Evolutionary conservation across 2,329 filamentous ascomycete species (phyloP), one percentile per base, ranked within the genome.

Genomic region (Pleomassaria siparia): DNA sequence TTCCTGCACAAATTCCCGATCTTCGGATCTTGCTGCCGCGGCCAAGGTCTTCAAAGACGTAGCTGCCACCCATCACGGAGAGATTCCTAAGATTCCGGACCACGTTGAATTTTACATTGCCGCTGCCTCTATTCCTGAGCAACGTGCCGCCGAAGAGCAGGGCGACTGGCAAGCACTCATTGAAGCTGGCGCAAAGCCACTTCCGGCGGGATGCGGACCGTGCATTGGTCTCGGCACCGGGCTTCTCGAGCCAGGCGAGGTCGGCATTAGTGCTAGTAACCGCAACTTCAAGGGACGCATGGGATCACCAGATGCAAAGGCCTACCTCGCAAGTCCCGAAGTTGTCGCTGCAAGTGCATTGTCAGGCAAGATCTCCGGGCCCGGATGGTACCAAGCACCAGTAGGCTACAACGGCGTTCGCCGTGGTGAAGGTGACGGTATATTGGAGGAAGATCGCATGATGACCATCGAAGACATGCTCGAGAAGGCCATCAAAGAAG

Each of bases 271-370:
- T 51, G 89, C 90, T 0, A 85, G 80, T 43, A 96, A 96, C 75
- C 80, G 91, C 10, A 96, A 96, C 70, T 96, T 91, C 77, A 91
- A 91, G 71, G 91, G 91, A 0, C 83, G 91, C 2, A 95, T 96
- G 88, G 91, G 91, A 2, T 86, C 81, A 12, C 84, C 81, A 2
- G 83, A 88, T 4, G 88, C 90, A 0, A 85, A 90, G 62, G 89
- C 90, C 0, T 96, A 96, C 67, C 84, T 96, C 1, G 88, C 86
- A 5, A 92, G 87, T 56, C 91, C 94, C 1, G 91, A 96, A 63
- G 86, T 96, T 2, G 92, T 97, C 0, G 92, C 92, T 3, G 91
- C 94, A 7, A 95, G 89, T 60, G 92, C 92, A 2, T 73, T 96
- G 39, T 75, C 77, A 13, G 88, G 88, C 11, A 80, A 80, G 51